A percentile compares a stretch with the other conserved stretches of the same genome.
Conservation (phyloP, 1,284 basidiomycete species). For the Bjerkandera adusta region DNA sequence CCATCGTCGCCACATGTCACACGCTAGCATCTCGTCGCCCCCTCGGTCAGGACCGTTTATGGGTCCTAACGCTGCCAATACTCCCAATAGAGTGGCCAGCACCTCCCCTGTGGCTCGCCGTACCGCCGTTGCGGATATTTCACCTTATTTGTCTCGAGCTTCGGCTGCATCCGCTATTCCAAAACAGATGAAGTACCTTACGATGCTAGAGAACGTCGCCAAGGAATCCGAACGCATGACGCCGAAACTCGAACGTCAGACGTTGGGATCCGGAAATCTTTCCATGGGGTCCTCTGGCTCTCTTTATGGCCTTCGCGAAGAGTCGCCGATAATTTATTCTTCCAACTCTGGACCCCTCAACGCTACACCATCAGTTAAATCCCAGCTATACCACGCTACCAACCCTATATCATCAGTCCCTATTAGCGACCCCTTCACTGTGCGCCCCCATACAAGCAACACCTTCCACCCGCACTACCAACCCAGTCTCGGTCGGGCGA, state of each 20-base stretch:
- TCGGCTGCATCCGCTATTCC: slow-evolving; percentile 45
- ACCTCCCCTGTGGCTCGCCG: slow-evolving; percentile 8
- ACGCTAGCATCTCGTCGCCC: background rate
- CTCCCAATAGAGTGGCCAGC: background rate
- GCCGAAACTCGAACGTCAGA: slow-evolving; percentile 38
- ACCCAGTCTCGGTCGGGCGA: slow-evolving; percentile 34
- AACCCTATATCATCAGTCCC: slow-evolving; percentile 14
- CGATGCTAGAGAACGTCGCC: slow-evolving; percentile 70
- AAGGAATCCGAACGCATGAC: slow-evolving; percentile 68
- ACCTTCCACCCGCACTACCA: slow-evolving; percentile 42
- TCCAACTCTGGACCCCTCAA: slow-evolving; percentile 22
- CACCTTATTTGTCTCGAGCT: slow-evolving; percentile 57
- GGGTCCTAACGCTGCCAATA: background rate
- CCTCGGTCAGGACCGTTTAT: too few species aligned
- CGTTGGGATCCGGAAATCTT: slow-evolving; percentile 20
- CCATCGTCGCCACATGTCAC: background rate
- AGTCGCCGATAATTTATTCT: slow-evolving; percentile 32
- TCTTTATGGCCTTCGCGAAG: slow-evolving; percentile 13
- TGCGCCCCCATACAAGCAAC: slow-evolving; percentile 61
- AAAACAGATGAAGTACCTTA: slow-evolving; percentile 66
- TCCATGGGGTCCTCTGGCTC: slow-evolving; percentile 19
- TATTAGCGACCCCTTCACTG: slow-evolving; percentile 46
- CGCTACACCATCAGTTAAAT: slow-evolving; percentile 6
- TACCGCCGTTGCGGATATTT: slow-evolving; percentile 46
- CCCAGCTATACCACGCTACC: slow-evolving; percentile 13